Evolutionary conservation across 306 rosid species (phyloP).

Genomic region (Pterocarpus macrocarpus): DNA sequence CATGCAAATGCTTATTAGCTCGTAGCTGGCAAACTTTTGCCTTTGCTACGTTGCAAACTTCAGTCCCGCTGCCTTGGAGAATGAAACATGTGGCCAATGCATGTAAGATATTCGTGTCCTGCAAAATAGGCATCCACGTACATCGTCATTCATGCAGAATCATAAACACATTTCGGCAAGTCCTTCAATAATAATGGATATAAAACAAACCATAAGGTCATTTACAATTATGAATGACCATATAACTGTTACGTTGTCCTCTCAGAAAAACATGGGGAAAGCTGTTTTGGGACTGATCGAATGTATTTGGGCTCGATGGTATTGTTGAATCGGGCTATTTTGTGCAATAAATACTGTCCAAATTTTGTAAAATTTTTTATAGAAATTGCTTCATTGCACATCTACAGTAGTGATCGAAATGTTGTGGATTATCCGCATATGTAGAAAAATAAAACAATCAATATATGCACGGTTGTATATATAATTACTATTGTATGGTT

Average conservation of each 20-base stretch:
- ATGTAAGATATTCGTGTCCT: conserved; percentile 24
- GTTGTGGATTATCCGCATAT: no score
- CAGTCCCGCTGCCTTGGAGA: conserved; percentile 18
- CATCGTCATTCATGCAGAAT: conserved; percentile 23
- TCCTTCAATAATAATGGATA: neutral
- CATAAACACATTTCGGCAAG: neutral
- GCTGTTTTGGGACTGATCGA: neutral
- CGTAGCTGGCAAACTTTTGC: conserved; percentile 14
- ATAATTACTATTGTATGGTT: neutral
- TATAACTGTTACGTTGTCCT: neutral
- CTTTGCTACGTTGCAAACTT: conserved; percentile 40
- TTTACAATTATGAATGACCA: neutral
- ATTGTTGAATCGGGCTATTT: neutral
- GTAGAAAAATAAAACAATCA: no score
- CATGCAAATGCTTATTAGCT: neutral
- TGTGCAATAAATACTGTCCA: neutral
- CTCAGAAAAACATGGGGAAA: neutral
- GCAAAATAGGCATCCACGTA: conserved; percentile 27
- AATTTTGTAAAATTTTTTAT: neutral
- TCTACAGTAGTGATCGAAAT: neutral
- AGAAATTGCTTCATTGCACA: neutral
- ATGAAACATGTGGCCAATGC: conserved; percentile 30
- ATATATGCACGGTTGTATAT: neutral
- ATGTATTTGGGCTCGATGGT: neutral
- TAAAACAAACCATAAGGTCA: neutral